Conservation (phyloP, 164 flowering plant species). For the Warburgia ugandensis region DNA sequence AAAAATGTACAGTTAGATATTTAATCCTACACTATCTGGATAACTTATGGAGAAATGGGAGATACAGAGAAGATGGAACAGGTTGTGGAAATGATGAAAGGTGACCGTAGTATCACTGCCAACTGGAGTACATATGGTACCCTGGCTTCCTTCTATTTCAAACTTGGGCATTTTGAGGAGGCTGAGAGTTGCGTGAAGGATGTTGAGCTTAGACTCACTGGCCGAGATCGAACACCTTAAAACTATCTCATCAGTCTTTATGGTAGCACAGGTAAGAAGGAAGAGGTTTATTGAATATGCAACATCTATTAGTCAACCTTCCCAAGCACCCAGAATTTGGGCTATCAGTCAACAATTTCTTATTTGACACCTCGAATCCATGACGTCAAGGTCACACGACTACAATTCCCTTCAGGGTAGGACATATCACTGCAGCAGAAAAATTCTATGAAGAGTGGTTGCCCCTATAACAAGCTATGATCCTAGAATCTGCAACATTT, state of each 20-base stretch:
- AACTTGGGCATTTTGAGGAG: constrained; percentile 42
- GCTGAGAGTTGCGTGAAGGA: constrained; percentile 61
- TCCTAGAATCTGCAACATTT: constrained; percentile 61
- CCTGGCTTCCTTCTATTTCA: constrained; percentile 73
- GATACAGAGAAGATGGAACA: constrained; percentile 62
- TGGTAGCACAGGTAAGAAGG: constrained; percentile 53
- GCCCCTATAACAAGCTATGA: constrained; percentile 42
- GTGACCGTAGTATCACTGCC: constrained; percentile 40
- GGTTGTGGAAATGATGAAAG: constrained; percentile 57
- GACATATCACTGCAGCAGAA: constrained; percentile 69
- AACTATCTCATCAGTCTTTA: constrained; percentile 79
- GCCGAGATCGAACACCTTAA: constrained; percentile 62
- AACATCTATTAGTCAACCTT: constrained; percentile 52
- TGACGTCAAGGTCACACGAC: too few relatives aligned
- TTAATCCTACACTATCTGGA: constrained; percentile 88
- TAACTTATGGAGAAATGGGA: constrained; percentile 55
- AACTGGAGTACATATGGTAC: constrained; percentile 91
- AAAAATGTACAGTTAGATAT: constrained; percentile 47
- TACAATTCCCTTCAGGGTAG: too few relatives aligned
- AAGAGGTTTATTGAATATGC: constrained; percentile 73
- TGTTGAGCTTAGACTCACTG: constrained; percentile 57
- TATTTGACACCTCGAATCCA: too few relatives aligned
- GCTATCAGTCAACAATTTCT: constrained; percentile 63
- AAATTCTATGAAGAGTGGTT: constrained; percentile 70
- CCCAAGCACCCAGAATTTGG: constrained; percentile 56